These are phyloP conservation scores for Diaporthe sp. DNA, from an alignment of 2,329 filamentous ascomycete species.

Conservation along the genomic window DNA sequence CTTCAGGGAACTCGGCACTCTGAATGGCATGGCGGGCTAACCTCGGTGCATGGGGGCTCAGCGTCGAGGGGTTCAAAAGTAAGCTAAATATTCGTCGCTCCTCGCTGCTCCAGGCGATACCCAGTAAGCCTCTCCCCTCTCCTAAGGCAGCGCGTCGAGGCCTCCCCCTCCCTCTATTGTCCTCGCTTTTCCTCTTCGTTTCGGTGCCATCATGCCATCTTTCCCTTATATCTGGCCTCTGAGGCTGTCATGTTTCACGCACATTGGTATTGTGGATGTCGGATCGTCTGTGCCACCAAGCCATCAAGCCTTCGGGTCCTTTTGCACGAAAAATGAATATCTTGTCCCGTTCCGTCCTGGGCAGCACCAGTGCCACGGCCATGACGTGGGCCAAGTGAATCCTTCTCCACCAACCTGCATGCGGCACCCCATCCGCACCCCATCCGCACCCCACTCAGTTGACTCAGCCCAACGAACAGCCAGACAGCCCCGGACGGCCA, in stretches of 20 bases:
- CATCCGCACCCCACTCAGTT: slow-evolving; percentile 5
- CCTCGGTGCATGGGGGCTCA: background rate
- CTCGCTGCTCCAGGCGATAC: slow-evolving; percentile 2
- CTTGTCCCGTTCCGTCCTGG: background rate
- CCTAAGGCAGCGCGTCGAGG: background rate
- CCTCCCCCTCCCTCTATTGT: background rate
- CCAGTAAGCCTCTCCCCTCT: background rate
- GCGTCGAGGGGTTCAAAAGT: background rate
- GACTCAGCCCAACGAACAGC: background rate
- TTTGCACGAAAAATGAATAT: background rate
- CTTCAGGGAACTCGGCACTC: background rate
- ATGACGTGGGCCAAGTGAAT: slow-evolving; percentile 23
- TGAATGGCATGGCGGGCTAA: background rate
- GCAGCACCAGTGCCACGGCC: background rate
- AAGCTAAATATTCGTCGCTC: slow-evolving; percentile 1
- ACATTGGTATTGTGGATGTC: background rate
- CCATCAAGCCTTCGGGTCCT: slow-evolving; percentile 15
- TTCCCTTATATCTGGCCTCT: background rate
- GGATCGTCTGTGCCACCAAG: background rate
- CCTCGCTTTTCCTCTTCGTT: background rate
- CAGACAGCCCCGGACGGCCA: background rate
- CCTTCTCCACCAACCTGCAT: slow-evolving; percentile 17
- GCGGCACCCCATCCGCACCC: background rate
- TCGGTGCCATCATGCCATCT: background rate
- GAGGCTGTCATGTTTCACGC: background rate